Evolutionary conservation across 1,284 basidiomycete species (phyloP), one percentile per base, ranked within the genome.

Genomic region (Megacollybia platyphylla): DNA sequence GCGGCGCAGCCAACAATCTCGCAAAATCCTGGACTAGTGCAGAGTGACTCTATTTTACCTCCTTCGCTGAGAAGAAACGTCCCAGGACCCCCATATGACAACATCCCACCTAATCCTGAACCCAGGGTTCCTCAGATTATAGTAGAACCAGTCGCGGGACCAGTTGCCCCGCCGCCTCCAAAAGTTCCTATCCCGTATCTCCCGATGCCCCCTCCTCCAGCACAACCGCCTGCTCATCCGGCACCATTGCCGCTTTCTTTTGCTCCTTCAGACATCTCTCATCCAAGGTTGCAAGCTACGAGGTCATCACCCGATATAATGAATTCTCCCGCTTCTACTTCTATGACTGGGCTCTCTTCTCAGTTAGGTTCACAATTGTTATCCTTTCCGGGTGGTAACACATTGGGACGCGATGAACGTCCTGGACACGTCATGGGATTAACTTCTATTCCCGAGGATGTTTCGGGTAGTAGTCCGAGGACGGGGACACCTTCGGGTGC

Each of bases 381-480:
- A 4, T 40, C 39, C 10, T 40, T 40, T 3, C 39, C 39, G 27
- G 8, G 9, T 20, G 29, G 27, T 17, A 26, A 13, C 5, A n/a
- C 13, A n/a, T 2, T 5, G 5, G n/a, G n/a, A 34, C 20, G 20
- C 20, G 20, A 24, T 24, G 32, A 38, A 13, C 11, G 36, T 11
- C 36, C 36, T 5, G 10, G 10, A 2, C 4, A 10, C 13, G 39
- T 27, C 6, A 40, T 5, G 26, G 26, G 26, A 29, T 18, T 40
- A 26, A 40, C 24, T 40, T 18, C 26, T n/a, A 40, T 40, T n/a
- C 39, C 15, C 29, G 39, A 40, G 17, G 39, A 40, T 40, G 39
- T 13, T 11, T 26, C 18, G 2, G 5, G 4, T 26, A 20, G n/a
- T 18, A 10, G 29, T 11, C 18, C 10, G 20, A 18, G 13, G n/a